Base-by-base conservation (phyloP, 805 yeast genomes). In the Candida xiaguanensis region DNA sequence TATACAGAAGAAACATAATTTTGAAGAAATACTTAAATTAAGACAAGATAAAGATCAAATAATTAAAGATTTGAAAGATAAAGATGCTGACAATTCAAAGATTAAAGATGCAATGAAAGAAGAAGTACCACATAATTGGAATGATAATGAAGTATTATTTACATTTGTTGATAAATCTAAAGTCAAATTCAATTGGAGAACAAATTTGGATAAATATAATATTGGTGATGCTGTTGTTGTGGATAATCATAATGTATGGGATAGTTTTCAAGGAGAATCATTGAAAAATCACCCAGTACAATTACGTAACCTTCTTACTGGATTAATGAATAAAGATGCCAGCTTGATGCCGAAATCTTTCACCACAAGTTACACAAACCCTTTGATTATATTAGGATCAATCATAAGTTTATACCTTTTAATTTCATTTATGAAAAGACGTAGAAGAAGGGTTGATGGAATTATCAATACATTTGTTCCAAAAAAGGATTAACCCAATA, bases 201-300 rank as follows among this genome's bases (percentile, higher is more conserved):
- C 64, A 22, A 53, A 65, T 28, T 46, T 58, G 1, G 48, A 53
- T n/a, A 39, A 50, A 0, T 70, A 63, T 45, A 43, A 56, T 8
- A 53, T 61, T 2, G 91, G 90, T 5, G 86, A 83, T 53, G 64
- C 77, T 0, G 50, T 85, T 1, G 56, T 85, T 2, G 58, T 82
- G 2, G 70, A 74, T 63, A 55, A 65, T 57, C 45, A 45, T 41
- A 46, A 50, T 37, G 58, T 52, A 39, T 45, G 70, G 65, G 48
- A 63, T 47, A 38, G 49, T 58, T 39, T 60, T 3, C 40, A 42
- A 18, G 83, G 81, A 0, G 43, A 52, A 0, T 35, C 40, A 12
- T 55, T 78, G 39, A 57, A 41, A 3, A 59, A 63, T 35, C 59
- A 58, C 7, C 66, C 73, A 0, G 52, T 58, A 3, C 46, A 47